Evolutionary conservation across 768 basidiomycete genomes (phyloP).

Genomic region (Gloeophyllum trabeum): DNA sequence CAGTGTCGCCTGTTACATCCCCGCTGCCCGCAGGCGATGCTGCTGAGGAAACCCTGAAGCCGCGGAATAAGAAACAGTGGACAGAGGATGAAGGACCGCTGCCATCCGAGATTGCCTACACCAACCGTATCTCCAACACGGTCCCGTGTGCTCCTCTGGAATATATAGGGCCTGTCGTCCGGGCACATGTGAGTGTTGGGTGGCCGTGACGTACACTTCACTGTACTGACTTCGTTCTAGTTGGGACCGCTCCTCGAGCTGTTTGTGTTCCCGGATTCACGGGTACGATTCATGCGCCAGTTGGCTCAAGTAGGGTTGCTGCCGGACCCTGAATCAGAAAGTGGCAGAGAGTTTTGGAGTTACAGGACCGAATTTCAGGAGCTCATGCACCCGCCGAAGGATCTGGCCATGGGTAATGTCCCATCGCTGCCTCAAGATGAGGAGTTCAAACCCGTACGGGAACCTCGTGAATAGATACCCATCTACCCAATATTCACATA

Average conservation of each 20-base stretch:
- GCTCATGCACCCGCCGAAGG: too few species aligned
- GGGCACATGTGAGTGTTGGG: slow-evolving; percentile 41
- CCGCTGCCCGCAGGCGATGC: neutral
- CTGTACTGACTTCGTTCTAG: slow-evolving; percentile 21
- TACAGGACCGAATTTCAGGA: slow-evolving; percentile 19
- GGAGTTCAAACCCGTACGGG: too few species aligned
- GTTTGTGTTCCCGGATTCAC: slow-evolving; percentile 70
- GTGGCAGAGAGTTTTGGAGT: slow-evolving; percentile 43
- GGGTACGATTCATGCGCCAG: slow-evolving; percentile 51
- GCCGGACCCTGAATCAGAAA: slow-evolving; percentile 11
- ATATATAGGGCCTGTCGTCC: slow-evolving; percentile 39
- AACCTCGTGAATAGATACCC: too few species aligned
- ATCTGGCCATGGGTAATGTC: too few species aligned
- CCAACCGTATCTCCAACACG: slow-evolving; percentile 6
- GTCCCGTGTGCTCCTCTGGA: slow-evolving; percentile 16
- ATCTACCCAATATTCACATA: too few species aligned
- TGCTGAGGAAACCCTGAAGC: neutral
- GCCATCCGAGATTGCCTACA: slow-evolving; percentile 5
- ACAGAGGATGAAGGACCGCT: slow-evolving; percentile 28
- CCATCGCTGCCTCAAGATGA: too few species aligned
- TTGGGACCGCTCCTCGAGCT: slow-evolving; percentile 39
- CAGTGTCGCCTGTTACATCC: neutral
- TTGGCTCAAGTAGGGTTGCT: slow-evolving; percentile 35
- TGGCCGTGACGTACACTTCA: slow-evolving; percentile 1
- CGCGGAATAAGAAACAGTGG: slow-evolving; percentile 25